Percentiles rank a stretch among this genome's conserved stretches.
Evolutionary conservation across 2,329 filamentous ascomycete species (phyloP).

Genomic region (Biscogniauxia sp.): DNA sequence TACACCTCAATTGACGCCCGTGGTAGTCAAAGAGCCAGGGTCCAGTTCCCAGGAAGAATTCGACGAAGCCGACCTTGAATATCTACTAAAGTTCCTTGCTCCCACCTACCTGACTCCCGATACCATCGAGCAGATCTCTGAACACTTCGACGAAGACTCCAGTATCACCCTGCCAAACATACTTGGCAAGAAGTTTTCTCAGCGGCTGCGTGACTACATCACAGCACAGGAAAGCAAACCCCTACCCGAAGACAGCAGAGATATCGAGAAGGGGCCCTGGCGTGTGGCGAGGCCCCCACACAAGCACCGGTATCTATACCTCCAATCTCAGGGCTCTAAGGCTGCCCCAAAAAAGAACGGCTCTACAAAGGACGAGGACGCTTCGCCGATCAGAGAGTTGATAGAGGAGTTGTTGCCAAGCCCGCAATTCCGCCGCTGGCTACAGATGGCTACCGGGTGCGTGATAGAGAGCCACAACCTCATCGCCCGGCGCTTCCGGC

Average conservation of each 20-base stretch:
- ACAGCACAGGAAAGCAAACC: conserved; percentile 57
- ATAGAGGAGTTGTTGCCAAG: conserved; percentile 82
- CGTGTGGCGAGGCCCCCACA: conserved; percentile 83
- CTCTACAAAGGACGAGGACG: conserved; percentile 36
- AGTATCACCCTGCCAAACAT: conserved; percentile 80
- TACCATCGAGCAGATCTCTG: conserved; percentile 76
- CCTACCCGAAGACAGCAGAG: conserved; percentile 46
- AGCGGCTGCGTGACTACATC: conserved; percentile 68
- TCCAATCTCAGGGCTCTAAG: conserved; percentile 50
- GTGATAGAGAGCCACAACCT: conserved; percentile 71
- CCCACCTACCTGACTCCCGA: conserved; percentile 91
- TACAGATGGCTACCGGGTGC: conserved; percentile 77
- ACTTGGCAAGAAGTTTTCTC: conserved; percentile 73
- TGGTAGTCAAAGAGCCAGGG: conserved; percentile 41
- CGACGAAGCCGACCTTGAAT: conserved; percentile 79
- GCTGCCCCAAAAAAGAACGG: conserved; percentile 10
- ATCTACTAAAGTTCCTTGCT: conserved; percentile 84
- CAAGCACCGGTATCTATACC: conserved; percentile 90
- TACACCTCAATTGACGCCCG: conserved; percentile 63
- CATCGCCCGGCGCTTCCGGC: conserved; percentile 82
- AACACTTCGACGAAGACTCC: conserved; percentile 78
- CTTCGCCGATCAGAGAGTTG: conserved; percentile 70
- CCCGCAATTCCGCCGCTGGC: conserved; percentile 83
- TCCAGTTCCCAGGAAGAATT: conserved; percentile 54
- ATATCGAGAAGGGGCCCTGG: conserved; percentile 64